These are phyloP conservation scores for Boletus reticuloceps DNA, from an alignment of 768 basidiomycete species.

Conservation along the genomic window DNA sequence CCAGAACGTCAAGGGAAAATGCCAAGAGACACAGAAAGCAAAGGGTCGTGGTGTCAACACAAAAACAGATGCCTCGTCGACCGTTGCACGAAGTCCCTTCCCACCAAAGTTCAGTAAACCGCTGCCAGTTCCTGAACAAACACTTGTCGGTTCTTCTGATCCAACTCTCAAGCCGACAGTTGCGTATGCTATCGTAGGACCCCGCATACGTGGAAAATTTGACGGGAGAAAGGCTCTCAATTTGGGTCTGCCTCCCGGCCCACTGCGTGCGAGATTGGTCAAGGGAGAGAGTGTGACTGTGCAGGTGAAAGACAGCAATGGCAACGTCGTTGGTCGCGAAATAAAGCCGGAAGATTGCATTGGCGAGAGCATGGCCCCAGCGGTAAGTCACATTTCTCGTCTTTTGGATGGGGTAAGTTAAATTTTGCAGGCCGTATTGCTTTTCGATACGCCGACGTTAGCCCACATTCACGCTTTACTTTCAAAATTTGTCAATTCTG, in stretches of 20 bases:
- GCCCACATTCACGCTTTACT: conserved; percentile 53
- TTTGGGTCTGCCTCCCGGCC: conserved; percentile 62
- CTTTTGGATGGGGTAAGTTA: not conserved
- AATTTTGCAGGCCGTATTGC: conserved; percentile 49
- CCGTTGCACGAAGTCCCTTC: conserved; percentile 8
- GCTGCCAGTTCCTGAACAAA: conserved; percentile 23
- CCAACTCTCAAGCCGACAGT: conserved; percentile 35
- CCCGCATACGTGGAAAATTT: conserved; percentile 66
- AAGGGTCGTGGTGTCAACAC: conserved; percentile 2
- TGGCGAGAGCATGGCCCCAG: conserved; percentile 49
- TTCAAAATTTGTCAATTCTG: conserved; percentile 44
- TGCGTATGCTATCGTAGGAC: conserved; percentile 52
- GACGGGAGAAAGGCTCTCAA: conserved; percentile 59
- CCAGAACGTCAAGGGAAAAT: conserved; percentile 3
- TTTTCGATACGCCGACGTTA: conserved; percentile 70
- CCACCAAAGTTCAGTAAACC: conserved; percentile 15
- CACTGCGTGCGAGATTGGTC: conserved; percentile 56
- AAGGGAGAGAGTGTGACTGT: conserved; percentile 64
- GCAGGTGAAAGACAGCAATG: conserved; percentile 44
- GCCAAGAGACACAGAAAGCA: conserved; percentile 10
- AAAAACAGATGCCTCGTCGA: conserved; percentile 1
- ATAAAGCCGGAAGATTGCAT: conserved; percentile 62
- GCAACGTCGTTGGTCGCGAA: conserved; percentile 42
- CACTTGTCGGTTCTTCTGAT: conserved; percentile 14
- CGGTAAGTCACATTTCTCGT: conserved; percentile 31